Evolutionary conservation across 495 filamentous ascomycete species (phyloP), one percentile per base, ranked within the genome.

Genomic region (Tuber brumale): DNA sequence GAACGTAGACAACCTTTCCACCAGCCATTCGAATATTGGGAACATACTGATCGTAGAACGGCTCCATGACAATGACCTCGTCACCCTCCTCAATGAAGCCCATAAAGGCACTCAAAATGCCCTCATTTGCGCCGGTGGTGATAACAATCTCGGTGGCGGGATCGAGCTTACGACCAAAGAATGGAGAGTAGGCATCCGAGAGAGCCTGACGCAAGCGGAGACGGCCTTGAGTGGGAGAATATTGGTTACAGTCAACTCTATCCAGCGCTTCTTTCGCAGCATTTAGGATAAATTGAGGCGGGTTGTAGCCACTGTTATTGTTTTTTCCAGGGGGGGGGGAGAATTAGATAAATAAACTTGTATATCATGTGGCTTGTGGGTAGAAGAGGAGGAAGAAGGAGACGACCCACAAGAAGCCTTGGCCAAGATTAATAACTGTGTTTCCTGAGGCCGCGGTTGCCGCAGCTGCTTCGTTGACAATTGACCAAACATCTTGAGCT

Each of bases 41-140:
- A 76, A 98, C 95, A 84, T 97, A 97, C 90, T 99, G 95, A 85
- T 99, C 95, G 82, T 97, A 99, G 86, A 97, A 99, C 10, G 95
- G 95, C 86, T 99, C 95, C 85, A 99, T 97, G 73, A 99, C 89
- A 66, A 99, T 97, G 72, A 97, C 96, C 84, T 99, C 95, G 81
- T 99, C 95, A 7, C 93, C 95, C 0, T 88, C 88, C 85, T 99
- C 95, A 75, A 99, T 91, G 80, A 99, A 98, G 9, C 87, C 95
- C 95, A 99, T 97, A 83, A 99, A 97, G 2, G 95, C 95, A 80
- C 91, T 93, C 57, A 99, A 88, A 92, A 97, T 97, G 86, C 93
- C 95, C 85, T 99, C 95, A 82, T 99, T 99, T 57, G 95, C 95
- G 37, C 95, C 95, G 0, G 95, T 97, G 23, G 96, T 97, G 83